Evolutionary conservation across 1,284 basidiomycete species (phyloP), one percentile per base, ranked within the genome.

Genomic region (Porodaedalea pini): DNA sequence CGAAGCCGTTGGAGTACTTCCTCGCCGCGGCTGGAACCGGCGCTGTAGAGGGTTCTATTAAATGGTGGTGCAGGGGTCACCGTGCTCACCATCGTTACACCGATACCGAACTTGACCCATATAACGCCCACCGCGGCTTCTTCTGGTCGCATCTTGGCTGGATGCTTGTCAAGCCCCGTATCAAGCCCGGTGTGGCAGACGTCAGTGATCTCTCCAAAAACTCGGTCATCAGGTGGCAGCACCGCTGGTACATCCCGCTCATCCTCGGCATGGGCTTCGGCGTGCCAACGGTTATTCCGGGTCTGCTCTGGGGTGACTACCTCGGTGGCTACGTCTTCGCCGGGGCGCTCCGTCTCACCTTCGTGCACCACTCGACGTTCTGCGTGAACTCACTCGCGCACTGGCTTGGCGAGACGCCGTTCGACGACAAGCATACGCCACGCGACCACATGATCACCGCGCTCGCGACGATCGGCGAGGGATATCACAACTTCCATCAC

Each of bases 401-500:
- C 73, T 96, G 91, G 90, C 83, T 96, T 62, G 94, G 94, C 56
- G 92, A 94, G 63, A 77, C 88, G 25, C 91, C 92, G 23, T 95
- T 94, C 68, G 94, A 96, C 73, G 92, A 95, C 82, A 95, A 95
- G 78, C 91, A 94, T 75, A 90, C 92, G n/a, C 92, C 92, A 32
- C 79, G 85, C 56, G 91, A 94, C 72, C 91, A 94, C 73, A 75
- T 94, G 65, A 71, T 94, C 68, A 95, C 93, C 36, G 93, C 93
- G 8, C 77, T 95, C 43, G 85, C 83, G 59, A 95, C 93, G 29
- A 85, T 94, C 67, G 93, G 93, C 60, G 93, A 96, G 73, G 93
- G 94, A 11, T 96, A 96, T 78, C 93, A 96, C 81, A 96, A 97
- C 75, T 97, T 97, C 82, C 92, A 94, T 74, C 92, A 91, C 67